phyloP scores from a whole-genome alignment of 2,329 filamentous ascomycete species.

The Exophiala lecanii-corni region DNA sequence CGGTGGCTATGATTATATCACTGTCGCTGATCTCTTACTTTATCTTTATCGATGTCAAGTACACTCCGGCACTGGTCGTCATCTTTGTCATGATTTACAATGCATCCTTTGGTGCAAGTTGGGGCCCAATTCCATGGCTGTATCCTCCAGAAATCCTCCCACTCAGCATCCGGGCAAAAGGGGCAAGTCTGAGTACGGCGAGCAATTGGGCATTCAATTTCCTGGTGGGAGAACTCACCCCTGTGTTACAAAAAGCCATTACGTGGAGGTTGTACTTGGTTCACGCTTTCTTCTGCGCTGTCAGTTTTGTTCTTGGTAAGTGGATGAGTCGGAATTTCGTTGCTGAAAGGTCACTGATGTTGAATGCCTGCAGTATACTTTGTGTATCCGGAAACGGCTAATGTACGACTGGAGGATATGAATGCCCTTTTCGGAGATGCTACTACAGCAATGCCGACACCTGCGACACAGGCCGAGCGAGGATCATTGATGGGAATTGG shows the following conservation, averaged over 20 bases:
- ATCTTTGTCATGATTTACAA: constrained; percentile 98
- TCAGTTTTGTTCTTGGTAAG: constrained; percentile 93
- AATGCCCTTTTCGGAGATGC: constrained; percentile 90
- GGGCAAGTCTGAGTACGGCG: constrained; percentile 90
- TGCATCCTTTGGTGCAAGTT: constrained; percentile 92
- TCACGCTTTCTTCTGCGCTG: constrained; percentile 93
- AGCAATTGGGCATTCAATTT: constrained; percentile 99
- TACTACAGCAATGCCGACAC: constrained; percentile 75
- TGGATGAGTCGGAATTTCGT: constrained; percentile 27
- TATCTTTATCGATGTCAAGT: constrained; percentile 75
- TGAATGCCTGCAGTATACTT: constrained; percentile 71
- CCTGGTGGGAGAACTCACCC: constrained; percentile 92
- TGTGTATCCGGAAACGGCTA: constrained; percentile 93
- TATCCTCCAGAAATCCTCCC: constrained; percentile 99
- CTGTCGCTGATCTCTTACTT: constrained; percentile 92
- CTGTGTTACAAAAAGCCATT: constrained; percentile 85
- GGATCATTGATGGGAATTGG: constrained; percentile 74
- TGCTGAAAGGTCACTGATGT: too few species aligned
- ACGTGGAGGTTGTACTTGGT: constrained; percentile 91
- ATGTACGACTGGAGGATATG: constrained; percentile 95
- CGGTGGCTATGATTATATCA: constrained; percentile 81
- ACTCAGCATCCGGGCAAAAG: constrained; percentile 93
- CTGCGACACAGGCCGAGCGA: constrained; percentile 69
- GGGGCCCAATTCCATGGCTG: constrained; percentile 97
- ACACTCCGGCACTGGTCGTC: constrained; percentile 80